Conservation (phyloP, 805 yeast genomes). For the Alloascoidea africana region DNA sequence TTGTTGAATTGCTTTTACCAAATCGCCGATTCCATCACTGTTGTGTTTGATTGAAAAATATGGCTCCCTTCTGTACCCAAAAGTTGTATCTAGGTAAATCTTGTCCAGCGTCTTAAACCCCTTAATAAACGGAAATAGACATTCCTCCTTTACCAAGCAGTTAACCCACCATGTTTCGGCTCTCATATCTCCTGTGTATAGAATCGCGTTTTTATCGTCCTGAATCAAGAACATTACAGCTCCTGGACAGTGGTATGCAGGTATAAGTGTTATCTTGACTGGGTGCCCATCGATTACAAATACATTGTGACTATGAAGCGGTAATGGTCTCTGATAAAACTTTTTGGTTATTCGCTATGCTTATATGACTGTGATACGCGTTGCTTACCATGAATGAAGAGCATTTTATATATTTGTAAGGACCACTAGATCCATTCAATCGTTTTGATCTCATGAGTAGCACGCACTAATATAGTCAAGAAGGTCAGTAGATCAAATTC, state of each 20-base stretch:
- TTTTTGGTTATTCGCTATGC: constrained; percentile 3
- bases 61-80: constrained; percentile 32
- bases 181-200: constrained; percentile 42
- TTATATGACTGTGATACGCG: constrained; percentile 10
- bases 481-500: constrained; percentile 1
- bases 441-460: constrained; percentile 3
- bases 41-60: constrained; percentile 28
- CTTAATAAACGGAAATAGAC: constrained; percentile 24
- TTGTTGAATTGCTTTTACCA: constrained; percentile 18
- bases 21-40: constrained; percentile 22
- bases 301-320: constrained; percentile 10
- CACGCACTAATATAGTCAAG: background rate
- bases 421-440: constrained; percentile 3
- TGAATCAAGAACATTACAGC: constrained; percentile 37
- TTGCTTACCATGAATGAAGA: constrained; percentile 11
- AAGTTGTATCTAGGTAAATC: constrained; percentile 41
- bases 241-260: constrained; percentile 47
- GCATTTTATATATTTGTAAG: constrained; percentile 5
- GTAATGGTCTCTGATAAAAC: constrained; percentile 5
- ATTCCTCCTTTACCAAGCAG: constrained; percentile 21
- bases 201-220: constrained; percentile 18
- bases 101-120: constrained; percentile 22
- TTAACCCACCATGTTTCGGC: constrained; percentile 40
- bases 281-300: constrained; percentile 8
- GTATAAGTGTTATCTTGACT: constrained; percentile 26